Evolutionary conservation across 2,329 filamentous ascomycete species (phyloP).

Genomic region (Diaporthe caulivora): DNA sequence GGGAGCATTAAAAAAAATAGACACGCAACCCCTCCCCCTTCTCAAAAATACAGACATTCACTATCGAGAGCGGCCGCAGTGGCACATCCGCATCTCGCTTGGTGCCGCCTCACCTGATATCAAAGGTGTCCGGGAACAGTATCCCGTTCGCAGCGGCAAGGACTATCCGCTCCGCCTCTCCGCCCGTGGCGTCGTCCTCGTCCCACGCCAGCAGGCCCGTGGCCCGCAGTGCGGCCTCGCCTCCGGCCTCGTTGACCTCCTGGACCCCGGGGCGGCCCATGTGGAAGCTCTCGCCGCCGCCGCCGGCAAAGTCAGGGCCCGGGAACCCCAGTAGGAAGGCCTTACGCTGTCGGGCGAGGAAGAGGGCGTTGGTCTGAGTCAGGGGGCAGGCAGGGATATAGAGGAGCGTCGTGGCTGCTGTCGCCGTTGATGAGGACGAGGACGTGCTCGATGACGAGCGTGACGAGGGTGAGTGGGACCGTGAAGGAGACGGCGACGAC

Average conservation of each 20-base stretch:
- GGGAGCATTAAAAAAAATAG: not conserved
- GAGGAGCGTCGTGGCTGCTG: conserved; percentile 46
- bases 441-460: not conserved
- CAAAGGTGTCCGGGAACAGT: conserved; percentile 56
- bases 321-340: conserved; percentile 56
- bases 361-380: conserved; percentile 57
- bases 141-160: conserved; percentile 54
- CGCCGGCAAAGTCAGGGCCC: conserved; percentile 55
- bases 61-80: not conserved
- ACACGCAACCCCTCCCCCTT: not conserved
- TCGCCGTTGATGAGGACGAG: not conserved
- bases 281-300: conserved; percentile 51
- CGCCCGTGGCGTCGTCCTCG: conserved; percentile 48
- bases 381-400: conserved; percentile 57
- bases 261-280: conserved; percentile 51
- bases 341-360: conserved; percentile 56
- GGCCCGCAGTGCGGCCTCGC: conserved; percentile 54
- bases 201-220: conserved; percentile 58
- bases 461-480: not conserved
- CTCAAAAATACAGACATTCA: not conserved
- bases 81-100: too few relatives aligned
- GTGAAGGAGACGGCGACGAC: conserved; percentile 1
- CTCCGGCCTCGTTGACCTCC: conserved; percentile 55
- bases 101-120: conserved; percentile 30
- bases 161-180: conserved; percentile 50